phyloP scores from a whole-genome alignment of 140 eudicot genomes.

The Stevia rebaudiana region DNA sequence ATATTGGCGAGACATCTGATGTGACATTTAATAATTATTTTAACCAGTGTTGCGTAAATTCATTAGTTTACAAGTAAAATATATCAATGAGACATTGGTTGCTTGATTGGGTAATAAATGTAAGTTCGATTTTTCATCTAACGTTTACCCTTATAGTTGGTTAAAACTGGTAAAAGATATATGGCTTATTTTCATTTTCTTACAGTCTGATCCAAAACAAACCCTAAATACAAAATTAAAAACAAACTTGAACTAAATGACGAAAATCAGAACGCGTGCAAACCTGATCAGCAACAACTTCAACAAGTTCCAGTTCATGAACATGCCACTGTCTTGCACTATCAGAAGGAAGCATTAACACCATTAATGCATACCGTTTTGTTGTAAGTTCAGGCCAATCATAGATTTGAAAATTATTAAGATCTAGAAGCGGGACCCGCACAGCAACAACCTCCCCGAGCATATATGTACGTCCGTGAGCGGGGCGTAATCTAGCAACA shows the following conservation, averaged over 20 bases:
- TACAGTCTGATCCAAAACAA: not conserved
- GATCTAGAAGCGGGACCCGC: slow-evolving; percentile 92
- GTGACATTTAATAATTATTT: not conserved
- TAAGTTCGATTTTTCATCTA: not conserved
- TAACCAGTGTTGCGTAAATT: not conserved
- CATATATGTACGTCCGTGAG: slow-evolving; percentile 68
- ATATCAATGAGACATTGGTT: not conserved
- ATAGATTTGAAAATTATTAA: slow-evolving; percentile 69
- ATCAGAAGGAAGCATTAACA: slow-evolving; percentile 93
- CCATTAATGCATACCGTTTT: slow-evolving; percentile 93
- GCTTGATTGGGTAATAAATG: not conserved
- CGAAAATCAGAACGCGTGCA: slow-evolving; percentile 3
- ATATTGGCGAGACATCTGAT: not conserved
- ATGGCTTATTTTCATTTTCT: not conserved
- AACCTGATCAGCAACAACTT: slow-evolving; percentile 99
- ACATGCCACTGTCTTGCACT: slow-evolving; percentile 98
- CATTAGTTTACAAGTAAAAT: not conserved
- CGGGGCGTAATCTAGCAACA: slow-evolving; percentile 78
- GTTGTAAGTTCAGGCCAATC: slow-evolving; percentile 97
- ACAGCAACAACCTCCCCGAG: slow-evolving; percentile 98
- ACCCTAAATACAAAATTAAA: not conserved
- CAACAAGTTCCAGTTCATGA: slow-evolving; percentile 95
- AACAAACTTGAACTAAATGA: not conserved
- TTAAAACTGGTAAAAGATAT: not conserved
- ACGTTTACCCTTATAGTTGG: not conserved